These are phyloP conservation scores for Leishmania aethiopica DNA, from an alignment of 208 protist species.

Conservation along the genomic window DNA sequence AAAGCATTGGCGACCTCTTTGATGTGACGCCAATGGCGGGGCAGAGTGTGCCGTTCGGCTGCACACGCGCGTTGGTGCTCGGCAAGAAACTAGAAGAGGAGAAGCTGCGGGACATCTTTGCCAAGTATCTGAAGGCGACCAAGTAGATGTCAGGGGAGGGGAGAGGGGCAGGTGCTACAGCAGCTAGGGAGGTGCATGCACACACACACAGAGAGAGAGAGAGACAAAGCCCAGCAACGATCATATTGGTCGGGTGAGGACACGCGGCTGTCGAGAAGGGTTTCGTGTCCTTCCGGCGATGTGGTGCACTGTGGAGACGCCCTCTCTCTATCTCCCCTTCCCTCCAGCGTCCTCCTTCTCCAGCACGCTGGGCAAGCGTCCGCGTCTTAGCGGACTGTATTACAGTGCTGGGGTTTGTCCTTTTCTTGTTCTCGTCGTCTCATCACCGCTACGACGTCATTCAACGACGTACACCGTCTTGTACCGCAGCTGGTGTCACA, in stretches of 20 bases:
- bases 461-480: neutral
- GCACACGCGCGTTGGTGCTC: constrained; percentile 72
- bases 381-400: neutral
- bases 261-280: neutral
- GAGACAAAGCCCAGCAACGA: neutral
- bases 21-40: constrained; percentile 84
- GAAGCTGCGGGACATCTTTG: constrained; percentile 67
- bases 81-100: constrained; percentile 65
- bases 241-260: neutral
- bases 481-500: neutral
- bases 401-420: neutral
- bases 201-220: neutral
- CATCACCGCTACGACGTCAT: neutral
- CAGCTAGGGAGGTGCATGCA: neutral
- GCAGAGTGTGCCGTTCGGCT: constrained; percentile 66
- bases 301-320: neutral
- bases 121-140: constrained; percentile 59
- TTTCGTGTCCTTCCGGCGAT: neutral
- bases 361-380: neutral
- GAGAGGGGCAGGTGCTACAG: neutral
- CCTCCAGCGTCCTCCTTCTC: neutral
- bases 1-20: constrained; percentile 87
- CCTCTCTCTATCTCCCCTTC: neutral
- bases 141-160: constrained; percentile 1
- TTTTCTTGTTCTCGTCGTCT: neutral